Conservation (phyloP, 1,284 basidiomycete genomes). For the Ganoderma sp. region DNA sequence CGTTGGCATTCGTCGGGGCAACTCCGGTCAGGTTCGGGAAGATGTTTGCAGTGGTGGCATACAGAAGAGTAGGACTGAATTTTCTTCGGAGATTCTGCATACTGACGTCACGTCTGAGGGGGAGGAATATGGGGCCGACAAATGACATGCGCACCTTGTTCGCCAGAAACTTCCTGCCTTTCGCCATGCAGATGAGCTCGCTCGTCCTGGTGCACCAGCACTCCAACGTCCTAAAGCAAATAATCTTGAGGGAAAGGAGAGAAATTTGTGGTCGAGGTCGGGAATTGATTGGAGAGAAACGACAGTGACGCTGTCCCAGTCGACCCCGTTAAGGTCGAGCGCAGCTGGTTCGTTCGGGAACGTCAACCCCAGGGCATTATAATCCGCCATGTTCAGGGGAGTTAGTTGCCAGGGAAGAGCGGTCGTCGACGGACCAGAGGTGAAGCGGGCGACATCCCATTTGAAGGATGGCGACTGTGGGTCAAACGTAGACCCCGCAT, state of each 20-base stretch:
- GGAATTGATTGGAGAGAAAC: constrained; percentile 15
- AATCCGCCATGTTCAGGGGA: constrained; percentile 10
- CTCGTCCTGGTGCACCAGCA: background rate
- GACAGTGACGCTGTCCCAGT: constrained; percentile 21
- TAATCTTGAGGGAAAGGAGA: constrained; percentile 1
- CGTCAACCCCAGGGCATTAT: constrained; percentile 18
- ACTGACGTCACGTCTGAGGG: constrained; percentile 5
- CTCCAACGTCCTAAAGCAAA: constrained; percentile 11
- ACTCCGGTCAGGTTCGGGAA: constrained; percentile 3
- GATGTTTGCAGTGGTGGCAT: constrained; percentile 8
- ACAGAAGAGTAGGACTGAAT: constrained; percentile 11
- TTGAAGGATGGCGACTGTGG: constrained; percentile 9
- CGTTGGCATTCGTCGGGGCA: constrained; percentile 2
- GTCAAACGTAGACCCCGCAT: background rate
- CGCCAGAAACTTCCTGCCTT: constrained; percentile 3
- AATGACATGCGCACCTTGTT: constrained; percentile 10
- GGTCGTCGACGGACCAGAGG: constrained; percentile 10
- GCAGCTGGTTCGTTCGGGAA: constrained; percentile 5
- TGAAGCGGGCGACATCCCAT: constrained; percentile 2
- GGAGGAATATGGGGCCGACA: background rate
- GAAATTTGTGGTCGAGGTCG: constrained; percentile 11
- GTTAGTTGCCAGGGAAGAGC: background rate
- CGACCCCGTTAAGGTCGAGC: constrained; percentile 1
- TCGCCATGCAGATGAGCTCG: constrained; percentile 6
- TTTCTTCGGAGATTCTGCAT: constrained; percentile 14